phyloP scores from a whole-genome alignment of 768 basidiomycete genomes.

The Baorangia bicolor region DNA sequence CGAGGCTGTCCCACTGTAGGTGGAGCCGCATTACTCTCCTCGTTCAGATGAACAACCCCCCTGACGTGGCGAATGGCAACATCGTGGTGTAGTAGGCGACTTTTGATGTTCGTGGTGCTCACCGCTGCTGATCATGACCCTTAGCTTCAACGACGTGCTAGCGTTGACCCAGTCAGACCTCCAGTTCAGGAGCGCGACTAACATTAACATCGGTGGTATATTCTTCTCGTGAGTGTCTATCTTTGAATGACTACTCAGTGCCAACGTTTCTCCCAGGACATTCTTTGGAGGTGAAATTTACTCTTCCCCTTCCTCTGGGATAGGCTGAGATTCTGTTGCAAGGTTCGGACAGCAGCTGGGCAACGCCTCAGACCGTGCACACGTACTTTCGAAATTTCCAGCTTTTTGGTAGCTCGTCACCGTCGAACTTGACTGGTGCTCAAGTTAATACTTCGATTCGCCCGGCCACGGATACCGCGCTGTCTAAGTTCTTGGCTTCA shows the following conservation, averaged over 20 bases:
- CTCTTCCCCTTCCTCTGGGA: neutral
- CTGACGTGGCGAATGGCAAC: constrained; percentile 70
- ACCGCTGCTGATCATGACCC: neutral
- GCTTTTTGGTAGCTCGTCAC: constrained; percentile 54
- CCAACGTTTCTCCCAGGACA: constrained; percentile 43
- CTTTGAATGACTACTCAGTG: neutral
- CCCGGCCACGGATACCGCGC: neutral
- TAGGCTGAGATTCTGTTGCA: constrained; percentile 7
- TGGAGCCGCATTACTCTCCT: constrained; percentile 75
- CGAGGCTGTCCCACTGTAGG: constrained; percentile 28
- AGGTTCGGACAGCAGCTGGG: constrained; percentile 71
- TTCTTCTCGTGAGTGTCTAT: constrained; percentile 66
- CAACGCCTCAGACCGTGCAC: constrained; percentile 62
- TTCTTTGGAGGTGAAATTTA: constrained; percentile 69
- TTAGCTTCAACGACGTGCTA: constrained; percentile 66
- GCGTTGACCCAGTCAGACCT: constrained; percentile 61
- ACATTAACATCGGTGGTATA: constrained; percentile 61
- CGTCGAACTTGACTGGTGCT: constrained; percentile 42
- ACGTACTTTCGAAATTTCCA: constrained; percentile 77
- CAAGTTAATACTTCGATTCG: constrained; percentile 14
- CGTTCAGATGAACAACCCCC: constrained; percentile 74
- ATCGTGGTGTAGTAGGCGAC: constrained; percentile 62
- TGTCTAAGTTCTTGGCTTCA: neutral
- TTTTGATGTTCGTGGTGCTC: neutral
- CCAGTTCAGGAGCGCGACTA: constrained; percentile 56